Conservation (phyloP, 495 filamentous ascomycete genomes). For the Neurospora sp. region DNA sequence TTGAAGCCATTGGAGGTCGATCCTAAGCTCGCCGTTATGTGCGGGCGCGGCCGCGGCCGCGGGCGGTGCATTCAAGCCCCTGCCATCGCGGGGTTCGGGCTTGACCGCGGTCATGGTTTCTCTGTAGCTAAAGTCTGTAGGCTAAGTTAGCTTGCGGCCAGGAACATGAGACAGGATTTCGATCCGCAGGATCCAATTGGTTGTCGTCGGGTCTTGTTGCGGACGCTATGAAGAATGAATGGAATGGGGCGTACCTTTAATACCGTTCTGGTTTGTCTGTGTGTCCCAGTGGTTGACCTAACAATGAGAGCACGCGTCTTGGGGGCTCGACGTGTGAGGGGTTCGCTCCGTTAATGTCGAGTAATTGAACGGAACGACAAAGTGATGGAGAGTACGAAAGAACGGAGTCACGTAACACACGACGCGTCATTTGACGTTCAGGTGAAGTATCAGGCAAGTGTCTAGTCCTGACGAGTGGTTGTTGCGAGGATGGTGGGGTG, state of each 20-base stretch:
- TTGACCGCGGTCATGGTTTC: not conserved
- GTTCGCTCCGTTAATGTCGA: not conserved
- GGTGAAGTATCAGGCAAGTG: not conserved
- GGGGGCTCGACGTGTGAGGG: not conserved
- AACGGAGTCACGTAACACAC: not conserved
- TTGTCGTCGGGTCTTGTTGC: not conserved
- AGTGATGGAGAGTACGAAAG: not conserved
- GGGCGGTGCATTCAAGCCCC: not conserved
- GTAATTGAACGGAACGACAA: not conserved
- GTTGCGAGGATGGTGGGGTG: not conserved
- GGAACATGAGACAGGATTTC: not conserved
- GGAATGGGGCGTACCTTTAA: not conserved
- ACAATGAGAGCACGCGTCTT: not conserved
- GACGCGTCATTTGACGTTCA: not conserved
- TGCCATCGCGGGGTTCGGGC: not conserved
- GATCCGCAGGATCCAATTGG: not conserved
- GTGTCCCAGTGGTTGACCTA: not conserved
- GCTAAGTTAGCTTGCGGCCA: not conserved
- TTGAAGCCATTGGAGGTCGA: slow-evolving; percentile 9
- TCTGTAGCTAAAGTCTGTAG: not conserved
- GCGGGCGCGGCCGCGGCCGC: not conserved
- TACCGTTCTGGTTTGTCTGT: not conserved
- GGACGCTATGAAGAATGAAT: not conserved
- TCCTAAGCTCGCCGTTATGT: not conserved
- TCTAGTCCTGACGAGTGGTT: not conserved